These are phyloP conservation scores for Escovopsis sp. DNA, from an alignment of 2,329 filamentous ascomycete genomes.

Conservation along the genomic window DNA sequence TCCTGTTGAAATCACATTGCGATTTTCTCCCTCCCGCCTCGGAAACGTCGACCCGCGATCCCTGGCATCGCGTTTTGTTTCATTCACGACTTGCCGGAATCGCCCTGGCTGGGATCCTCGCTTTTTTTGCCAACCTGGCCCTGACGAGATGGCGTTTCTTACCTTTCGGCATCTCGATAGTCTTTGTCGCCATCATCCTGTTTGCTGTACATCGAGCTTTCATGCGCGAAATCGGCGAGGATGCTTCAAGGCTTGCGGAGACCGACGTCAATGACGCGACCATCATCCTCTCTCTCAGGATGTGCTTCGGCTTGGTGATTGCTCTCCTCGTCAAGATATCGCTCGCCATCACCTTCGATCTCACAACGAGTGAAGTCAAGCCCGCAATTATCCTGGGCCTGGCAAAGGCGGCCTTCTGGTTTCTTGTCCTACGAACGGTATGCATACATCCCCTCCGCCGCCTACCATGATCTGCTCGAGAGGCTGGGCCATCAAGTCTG, in stretches of 20 bases:
- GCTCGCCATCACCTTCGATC: slow-evolving; percentile 9
- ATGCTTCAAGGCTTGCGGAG: neutral
- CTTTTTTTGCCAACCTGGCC: slow-evolving; percentile 5
- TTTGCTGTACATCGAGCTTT: slow-evolving; percentile 16
- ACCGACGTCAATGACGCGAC: slow-evolving; percentile 13
- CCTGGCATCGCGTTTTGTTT: too few species aligned
- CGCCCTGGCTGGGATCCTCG: neutral
- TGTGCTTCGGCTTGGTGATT: slow-evolving; percentile 7
- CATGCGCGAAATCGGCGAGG: neutral
- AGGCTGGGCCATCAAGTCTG: too few species aligned
- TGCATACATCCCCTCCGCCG: neutral
- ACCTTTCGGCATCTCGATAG: slow-evolving; percentile 9
- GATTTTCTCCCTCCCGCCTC: neutral
- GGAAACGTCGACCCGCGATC: too few species aligned
- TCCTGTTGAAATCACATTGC: neutral
- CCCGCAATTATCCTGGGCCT: slow-evolving; percentile 11
- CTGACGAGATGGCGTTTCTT: slow-evolving; percentile 15
- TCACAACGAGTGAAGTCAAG: slow-evolving; percentile 7
- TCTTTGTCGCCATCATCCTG: slow-evolving; percentile 14
- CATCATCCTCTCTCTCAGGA: slow-evolving; percentile 11
- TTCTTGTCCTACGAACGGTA: slow-evolving; percentile 18
- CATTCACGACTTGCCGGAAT: neutral
- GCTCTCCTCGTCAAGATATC: slow-evolving; percentile 8
- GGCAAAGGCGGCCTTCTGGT: slow-evolving; percentile 20
- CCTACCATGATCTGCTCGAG: neutral